phyloP scores from a whole-genome alignment of 2,329 filamentous ascomycete species.

The Ophiocordyceps unilateralis region DNA sequence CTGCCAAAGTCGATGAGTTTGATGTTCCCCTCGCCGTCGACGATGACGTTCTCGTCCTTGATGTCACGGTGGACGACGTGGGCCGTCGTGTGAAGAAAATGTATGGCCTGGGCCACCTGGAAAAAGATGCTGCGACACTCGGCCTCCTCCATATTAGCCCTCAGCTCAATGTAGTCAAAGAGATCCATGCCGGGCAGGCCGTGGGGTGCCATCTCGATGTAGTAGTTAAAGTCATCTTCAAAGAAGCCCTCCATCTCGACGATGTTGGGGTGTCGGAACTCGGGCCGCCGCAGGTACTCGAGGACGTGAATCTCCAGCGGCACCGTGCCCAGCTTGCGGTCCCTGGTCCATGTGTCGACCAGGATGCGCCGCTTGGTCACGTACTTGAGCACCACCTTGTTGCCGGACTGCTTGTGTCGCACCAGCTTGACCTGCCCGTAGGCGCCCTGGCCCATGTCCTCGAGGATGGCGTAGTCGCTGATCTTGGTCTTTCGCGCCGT shows the following conservation, averaged over 20 bases:
- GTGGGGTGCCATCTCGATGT: slow-evolving; percentile 95
- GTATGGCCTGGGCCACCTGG: slow-evolving; percentile 76
- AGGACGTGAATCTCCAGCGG: slow-evolving; percentile 94
- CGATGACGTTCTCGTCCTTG: slow-evolving; percentile 95
- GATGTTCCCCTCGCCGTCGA: slow-evolving; percentile 88
- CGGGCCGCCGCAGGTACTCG: slow-evolving; percentile 71
- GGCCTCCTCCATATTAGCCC: slow-evolving; percentile 87
- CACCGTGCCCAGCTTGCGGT: slow-evolving; percentile 82
- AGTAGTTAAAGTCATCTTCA: slow-evolving; percentile 80
- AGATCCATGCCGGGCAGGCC: slow-evolving; percentile 94
- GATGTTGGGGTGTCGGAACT: slow-evolving; percentile 49
- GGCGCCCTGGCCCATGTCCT: slow-evolving; percentile 96
- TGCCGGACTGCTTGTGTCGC: slow-evolving; percentile 61
- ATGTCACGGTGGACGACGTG: slow-evolving; percentile 93
- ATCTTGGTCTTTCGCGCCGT: slow-evolving; percentile 60
- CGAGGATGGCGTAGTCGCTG: slow-evolving; percentile 75
- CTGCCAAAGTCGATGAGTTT: slow-evolving; percentile 98
- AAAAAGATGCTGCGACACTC: slow-evolving; percentile 92
- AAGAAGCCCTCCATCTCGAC: slow-evolving; percentile 60
- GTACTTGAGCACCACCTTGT: slow-evolving; percentile 90
- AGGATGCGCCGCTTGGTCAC: slow-evolving; percentile 93
- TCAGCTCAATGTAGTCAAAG: slow-evolving; percentile 95
- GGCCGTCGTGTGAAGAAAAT: slow-evolving; percentile 81
- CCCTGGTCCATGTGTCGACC: slow-evolving; percentile 95
- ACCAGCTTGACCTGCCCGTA: slow-evolving; percentile 96